Evolutionary conservation across 2,329 filamentous ascomycete species (phyloP).

Genomic region (Thelonectria blattea): DNA sequence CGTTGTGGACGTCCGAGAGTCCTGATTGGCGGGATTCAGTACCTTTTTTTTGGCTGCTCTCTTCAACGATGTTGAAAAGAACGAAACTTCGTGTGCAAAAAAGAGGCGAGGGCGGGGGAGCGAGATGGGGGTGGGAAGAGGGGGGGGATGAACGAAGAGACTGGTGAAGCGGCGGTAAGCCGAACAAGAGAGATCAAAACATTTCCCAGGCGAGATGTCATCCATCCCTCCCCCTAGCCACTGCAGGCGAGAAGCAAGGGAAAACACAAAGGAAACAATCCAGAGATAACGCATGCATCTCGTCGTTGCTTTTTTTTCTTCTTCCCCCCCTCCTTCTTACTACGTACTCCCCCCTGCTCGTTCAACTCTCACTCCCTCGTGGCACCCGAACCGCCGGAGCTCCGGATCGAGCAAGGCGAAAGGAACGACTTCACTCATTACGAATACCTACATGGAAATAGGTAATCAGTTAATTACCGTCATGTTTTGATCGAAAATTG

Average conservation of each 20-base stretch:
- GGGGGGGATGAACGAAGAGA: background rate
- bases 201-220: background rate
- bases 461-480: background rate
- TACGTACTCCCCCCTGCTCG: no score
- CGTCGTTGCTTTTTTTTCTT: background rate
- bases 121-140: background rate
- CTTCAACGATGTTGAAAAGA: background rate
- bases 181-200: conserved; percentile 21
- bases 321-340: no score
- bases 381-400: conserved; percentile 1
- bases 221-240: no score
- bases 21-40: conserved; percentile 20
- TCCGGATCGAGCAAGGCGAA: background rate
- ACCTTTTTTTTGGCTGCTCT: no score
- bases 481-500: conserved; percentile 1
- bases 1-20: conserved; percentile 5
- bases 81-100: background rate
- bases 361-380: conserved; percentile 11
- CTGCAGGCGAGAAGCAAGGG: conserved; percentile 3
- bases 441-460: no score
- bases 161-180: background rate
- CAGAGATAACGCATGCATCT: conserved; percentile 18
- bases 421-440: background rate
- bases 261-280: conserved; percentile 30
- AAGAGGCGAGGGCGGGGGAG: background rate